Percentiles rank a stretch among this genome's conserved stretches.
Evolutionary conservation across 129 eudicot genomes (phyloP).

Genomic region (Artemisia annua): DNA sequence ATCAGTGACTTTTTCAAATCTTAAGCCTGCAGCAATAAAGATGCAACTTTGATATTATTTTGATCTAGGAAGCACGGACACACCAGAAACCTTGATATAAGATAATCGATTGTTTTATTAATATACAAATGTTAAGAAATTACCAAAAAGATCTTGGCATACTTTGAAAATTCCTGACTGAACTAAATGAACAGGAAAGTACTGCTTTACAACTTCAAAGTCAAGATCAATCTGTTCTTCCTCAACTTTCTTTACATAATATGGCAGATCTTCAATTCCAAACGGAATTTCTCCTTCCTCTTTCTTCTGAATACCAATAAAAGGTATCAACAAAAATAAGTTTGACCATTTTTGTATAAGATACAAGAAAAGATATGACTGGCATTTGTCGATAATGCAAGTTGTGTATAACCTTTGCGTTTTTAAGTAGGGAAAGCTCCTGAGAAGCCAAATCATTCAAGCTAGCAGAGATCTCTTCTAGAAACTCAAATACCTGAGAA

Average conservation of each 20-base stretch:
- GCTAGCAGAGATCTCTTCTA: conserved; percentile 75
- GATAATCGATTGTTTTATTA: conserved; percentile 1
- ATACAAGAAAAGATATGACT: conserved; percentile 22
- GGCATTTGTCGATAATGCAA: conserved; percentile 14
- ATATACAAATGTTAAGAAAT: conserved; percentile 15
- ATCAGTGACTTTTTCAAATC: conserved; percentile 71
- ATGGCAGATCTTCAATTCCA: conserved; percentile 85
- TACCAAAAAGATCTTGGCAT: conserved; percentile 94
- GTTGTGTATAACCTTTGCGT: conserved; percentile 55
- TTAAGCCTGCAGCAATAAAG: conserved; percentile 62
- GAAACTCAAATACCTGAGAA: conserved; percentile 78
- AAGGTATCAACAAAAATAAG: conserved; percentile 15
- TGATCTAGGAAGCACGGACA: too few species aligned
- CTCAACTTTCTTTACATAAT: conserved; percentile 69
- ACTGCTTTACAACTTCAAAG: conserved; percentile 83
- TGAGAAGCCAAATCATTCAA: conserved; percentile 68
- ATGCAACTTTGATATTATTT: conserved; percentile 1
- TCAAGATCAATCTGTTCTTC: conserved; percentile 70
- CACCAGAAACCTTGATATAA: too few species aligned
- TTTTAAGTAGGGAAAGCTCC: conserved; percentile 74
- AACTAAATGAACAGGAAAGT: conserved; percentile 76
- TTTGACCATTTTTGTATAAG: background rate
- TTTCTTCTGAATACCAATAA: conserved; percentile 54
- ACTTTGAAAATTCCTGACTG: conserved; percentile 85
- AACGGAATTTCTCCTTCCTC: conserved; percentile 86